These are phyloP conservation scores for Tulasnella sp. DNA, from an alignment of 768 basidiomycete species.

Conservation along the genomic window DNA sequence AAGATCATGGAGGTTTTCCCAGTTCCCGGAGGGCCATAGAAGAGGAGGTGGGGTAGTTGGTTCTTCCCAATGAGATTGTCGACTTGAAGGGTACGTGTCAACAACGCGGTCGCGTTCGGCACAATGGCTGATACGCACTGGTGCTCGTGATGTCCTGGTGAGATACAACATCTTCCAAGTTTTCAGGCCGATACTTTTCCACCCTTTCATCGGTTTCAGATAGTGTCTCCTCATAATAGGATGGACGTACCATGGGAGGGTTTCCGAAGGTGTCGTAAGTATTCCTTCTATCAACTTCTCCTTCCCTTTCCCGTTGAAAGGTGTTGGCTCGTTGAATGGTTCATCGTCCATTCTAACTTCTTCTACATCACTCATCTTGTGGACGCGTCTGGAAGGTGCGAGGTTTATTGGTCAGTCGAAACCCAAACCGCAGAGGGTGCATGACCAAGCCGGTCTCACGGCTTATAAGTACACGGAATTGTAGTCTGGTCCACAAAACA, in stretches of 20 bases:
- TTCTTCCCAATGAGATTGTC: slow-evolving; percentile 95
- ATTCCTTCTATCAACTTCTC: slow-evolving; percentile 49
- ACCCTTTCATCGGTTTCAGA: slow-evolving; percentile 80
- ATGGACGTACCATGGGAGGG: too few relatives aligned
- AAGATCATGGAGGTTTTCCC: slow-evolving; percentile 97
- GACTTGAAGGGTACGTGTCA: slow-evolving; percentile 38
- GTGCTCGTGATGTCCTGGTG: slow-evolving; percentile 92
- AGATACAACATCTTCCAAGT: slow-evolving; percentile 88
- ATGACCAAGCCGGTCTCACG: slow-evolving; percentile 1
- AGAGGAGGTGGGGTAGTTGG: slow-evolving; percentile 82
- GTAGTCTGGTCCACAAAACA: neutral
- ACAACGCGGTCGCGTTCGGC: neutral
- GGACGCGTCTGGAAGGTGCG: slow-evolving; percentile 1
- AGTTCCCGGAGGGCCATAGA: slow-evolving; percentile 97
- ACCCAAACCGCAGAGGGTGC: neutral
- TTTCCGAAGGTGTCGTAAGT: too few relatives aligned
- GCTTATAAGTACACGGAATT: neutral
- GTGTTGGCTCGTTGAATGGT: neutral
- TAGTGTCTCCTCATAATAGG: too few relatives aligned
- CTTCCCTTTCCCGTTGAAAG: slow-evolving; percentile 43
- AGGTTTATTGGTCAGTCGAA: slow-evolving; percentile 8
- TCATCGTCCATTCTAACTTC: slow-evolving; percentile 8
- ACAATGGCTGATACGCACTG: slow-evolving; percentile 43
- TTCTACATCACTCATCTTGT: slow-evolving; percentile 13
- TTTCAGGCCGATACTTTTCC: slow-evolving; percentile 90